Percentiles rank a stretch among this genome's conserved stretches.
Conservation (phyloP, 106 monocot genomes). For the Allium cepa region DNA sequence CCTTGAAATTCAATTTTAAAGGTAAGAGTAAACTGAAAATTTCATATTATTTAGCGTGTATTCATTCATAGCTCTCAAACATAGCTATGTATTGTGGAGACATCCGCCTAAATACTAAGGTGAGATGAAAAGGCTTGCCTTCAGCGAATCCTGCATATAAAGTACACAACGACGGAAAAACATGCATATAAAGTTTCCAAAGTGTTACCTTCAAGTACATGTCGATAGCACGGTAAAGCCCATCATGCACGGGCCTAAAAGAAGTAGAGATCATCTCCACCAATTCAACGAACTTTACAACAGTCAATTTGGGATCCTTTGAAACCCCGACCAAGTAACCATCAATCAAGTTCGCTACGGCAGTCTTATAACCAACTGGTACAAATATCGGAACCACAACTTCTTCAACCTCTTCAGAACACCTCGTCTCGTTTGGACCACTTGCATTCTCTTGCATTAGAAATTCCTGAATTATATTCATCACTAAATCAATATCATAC, state of each 20-base stretch:
- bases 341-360: slow-evolving; percentile 10
- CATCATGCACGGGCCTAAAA: slow-evolving; percentile 14
- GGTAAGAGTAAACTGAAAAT: too few species aligned
- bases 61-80: too few species aligned
- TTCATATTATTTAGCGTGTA: too few species aligned
- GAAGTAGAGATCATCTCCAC: slow-evolving; percentile 12
- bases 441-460: slow-evolving; percentile 10
- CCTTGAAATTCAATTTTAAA: too few species aligned
- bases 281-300: slow-evolving; percentile 9
- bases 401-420: slow-evolving; percentile 9
- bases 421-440: not conserved
- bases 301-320: slow-evolving; percentile 5
- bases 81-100: too few species aligned
- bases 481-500: slow-evolving; percentile 7
- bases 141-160: too few species aligned
- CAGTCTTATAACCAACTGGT: not conserved
- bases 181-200: not conserved
- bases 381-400: slow-evolving; percentile 8
- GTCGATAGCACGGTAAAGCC: slow-evolving; percentile 15
- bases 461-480: slow-evolving; percentile 10
- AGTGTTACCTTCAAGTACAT: slow-evolving; percentile 8
- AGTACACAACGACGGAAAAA: not conserved
- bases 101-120: too few species aligned
- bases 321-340: slow-evolving; percentile 5
- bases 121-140: too few species aligned